Evolutionary conservation across 306 rosid species (phyloP), one percentile per base, ranked within the genome.

Genomic region (Sicyos edulis): DNA sequence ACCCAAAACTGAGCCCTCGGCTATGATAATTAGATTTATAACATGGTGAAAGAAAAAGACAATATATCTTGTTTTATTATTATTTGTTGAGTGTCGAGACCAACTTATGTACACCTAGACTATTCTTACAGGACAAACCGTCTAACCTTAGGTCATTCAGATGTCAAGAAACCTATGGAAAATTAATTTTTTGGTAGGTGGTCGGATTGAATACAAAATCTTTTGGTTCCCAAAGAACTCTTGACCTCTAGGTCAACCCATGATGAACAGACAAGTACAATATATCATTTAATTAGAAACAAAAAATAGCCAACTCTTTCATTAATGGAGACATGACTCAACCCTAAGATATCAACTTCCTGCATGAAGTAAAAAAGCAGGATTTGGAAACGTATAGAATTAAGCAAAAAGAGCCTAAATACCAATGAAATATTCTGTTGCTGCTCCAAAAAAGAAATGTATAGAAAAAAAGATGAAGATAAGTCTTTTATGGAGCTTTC

Each of bases 1-100:
- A 61, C 49, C 49, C 64, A 22, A 59, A 59, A 59, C 44, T 60
- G 47, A 61, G 49, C 49, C 68, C 13, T 4, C n/a, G n/a, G n/a
- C n/a, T n/a, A 63, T 63, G 51, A 37, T 10, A 17, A 63, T 61
- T 14, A 29, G 67, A 32, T 61, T 60, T 15, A 32, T 61, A 29
- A 16, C 0, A 60, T 16, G 45, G 14, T 7, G 21, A 8, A 15
- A 8, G 13, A 55, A 14, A 19, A 20, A 2, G 32, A 1, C 32
- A 54, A 11, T 54, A 54, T 8, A 7, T 54, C 26, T 34, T 34
- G 34, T 62, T 37, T 37, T 37, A 0, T 3, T 37, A 37, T 37
- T 7, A 0, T 0, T 37, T n/a, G n/a, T n/a, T n/a, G 42, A 37
- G 42, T 37, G 7, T 5, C 42, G 0, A 0, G 5, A 37, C 42